Base-by-base conservation (phyloP, 2,329 filamentous ascomycete genomes). In the Penicillium sp. region DNA sequence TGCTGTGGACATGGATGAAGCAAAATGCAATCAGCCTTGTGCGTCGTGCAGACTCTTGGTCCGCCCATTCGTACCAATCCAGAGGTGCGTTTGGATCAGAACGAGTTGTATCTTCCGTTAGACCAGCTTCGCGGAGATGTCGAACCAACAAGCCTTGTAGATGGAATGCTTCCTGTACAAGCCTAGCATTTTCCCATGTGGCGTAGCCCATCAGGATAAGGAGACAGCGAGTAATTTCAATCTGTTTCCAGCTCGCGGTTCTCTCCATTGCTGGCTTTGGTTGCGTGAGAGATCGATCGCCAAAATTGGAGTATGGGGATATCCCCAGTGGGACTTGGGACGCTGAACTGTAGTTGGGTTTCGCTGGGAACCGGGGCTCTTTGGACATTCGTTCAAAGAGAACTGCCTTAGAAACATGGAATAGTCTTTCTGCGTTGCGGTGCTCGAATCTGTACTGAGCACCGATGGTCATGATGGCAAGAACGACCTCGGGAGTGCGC, bases 401-500 rank as follows among this genome's bases (percentile, higher is more conserved):
- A 43, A 88, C 84, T 80, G 71, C 45, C 80, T 79, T 59, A 80
- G 75, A 42, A 83, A 72, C 9, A 80, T 83, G 12, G 77, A 85
- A 39, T 6, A 69, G 56, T 27, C 57, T 55, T 44, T 64, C 60
- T 6, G 66, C 63, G 42, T 64, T 64, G 16, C 54, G 59, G 30
- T 64, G 61, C 45, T 81, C 77, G 56, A 80, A 80, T 25, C 76
- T 68, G 56, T 76, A 76, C 29, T 74, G 66, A 1, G 75, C 69
- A 1, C 75, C 75, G 2, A 88, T 80, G 0, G 86, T 83, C 18
- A 85, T 73, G 13, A 88, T 79, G 0, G 84, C 84, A 25, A 89
- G 70, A 4, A 87, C 71, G 3, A 89, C 71, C 64, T 88, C 86
- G 0, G 84, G 79, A 0, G 83, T 80, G n/a, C 82, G 77, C n/a